Evolutionary conservation across 2,329 filamentous ascomycete species (phyloP).

Genomic region (Talaromyces verruculosus): DNA sequence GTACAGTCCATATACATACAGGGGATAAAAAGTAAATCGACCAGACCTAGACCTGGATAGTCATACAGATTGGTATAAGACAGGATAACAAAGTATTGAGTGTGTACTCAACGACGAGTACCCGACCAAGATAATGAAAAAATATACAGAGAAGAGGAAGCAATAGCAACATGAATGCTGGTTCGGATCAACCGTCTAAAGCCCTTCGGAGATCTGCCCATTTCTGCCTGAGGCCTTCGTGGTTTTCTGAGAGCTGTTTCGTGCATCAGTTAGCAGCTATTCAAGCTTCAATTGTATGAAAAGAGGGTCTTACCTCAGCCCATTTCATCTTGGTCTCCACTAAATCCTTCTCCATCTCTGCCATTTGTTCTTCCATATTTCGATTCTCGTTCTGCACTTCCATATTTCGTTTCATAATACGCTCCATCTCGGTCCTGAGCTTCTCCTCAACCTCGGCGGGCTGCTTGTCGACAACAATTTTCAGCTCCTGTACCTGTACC

Average conservation of each 20-base stretch:
- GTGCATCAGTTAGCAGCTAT: conserved; percentile 23
- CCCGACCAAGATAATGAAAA: neutral
- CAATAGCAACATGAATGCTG: conserved; percentile 6
- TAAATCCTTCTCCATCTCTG: conserved; percentile 86
- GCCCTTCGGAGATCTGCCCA: conserved; percentile 70
- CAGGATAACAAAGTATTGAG: conserved; percentile 4
- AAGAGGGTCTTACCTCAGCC: conserved; percentile 72
- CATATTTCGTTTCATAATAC: conserved; percentile 86
- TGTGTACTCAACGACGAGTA: neutral
- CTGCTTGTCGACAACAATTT: conserved; percentile 83
- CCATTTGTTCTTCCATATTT: conserved; percentile 81
- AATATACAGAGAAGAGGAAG: conserved; percentile 19
- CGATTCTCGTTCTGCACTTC: conserved; percentile 94
- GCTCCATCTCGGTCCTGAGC: conserved; percentile 81
- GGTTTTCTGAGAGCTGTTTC: conserved; percentile 63
- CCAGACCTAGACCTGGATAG: neutral
- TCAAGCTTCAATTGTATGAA: neutral
- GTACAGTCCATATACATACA: conserved; percentile 1
- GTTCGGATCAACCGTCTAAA: conserved; percentile 41
- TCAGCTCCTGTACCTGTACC: conserved; percentile 80
- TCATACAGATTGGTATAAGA: conserved; percentile 21
- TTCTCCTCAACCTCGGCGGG: conserved; percentile 81
- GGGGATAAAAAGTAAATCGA: neutral
- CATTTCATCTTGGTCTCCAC: conserved; percentile 93
- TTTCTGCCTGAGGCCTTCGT: conserved; percentile 72